These are phyloP conservation scores for Alternaria arborescens DNA, from an alignment of 2,329 filamentous ascomycete species.

Conservation along the genomic window DNA sequence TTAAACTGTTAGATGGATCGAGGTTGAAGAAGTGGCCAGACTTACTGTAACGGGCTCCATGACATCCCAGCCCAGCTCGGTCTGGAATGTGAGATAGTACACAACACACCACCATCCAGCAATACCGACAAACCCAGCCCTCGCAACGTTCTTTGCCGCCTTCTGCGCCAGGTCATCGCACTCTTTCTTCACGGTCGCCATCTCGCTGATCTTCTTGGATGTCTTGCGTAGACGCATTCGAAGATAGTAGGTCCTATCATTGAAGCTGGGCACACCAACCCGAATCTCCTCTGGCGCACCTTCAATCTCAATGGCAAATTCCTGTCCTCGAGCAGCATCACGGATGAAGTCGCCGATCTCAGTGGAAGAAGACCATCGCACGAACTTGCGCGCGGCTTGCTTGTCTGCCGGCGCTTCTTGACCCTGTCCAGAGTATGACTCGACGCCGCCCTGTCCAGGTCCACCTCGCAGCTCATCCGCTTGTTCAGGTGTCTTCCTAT, in stretches of 20 bases:
- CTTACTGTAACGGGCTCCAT: constrained; percentile 82
- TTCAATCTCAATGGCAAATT: constrained; percentile 86
- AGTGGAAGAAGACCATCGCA: constrained; percentile 87
- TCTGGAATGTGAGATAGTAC: constrained; percentile 73
- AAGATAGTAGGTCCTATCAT: constrained; percentile 89
- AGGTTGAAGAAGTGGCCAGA: background rate
- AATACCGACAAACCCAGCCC: constrained; percentile 78
- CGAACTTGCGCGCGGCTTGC: constrained; percentile 69
- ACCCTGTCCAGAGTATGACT: constrained; percentile 75
- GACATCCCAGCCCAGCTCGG: constrained; percentile 85
- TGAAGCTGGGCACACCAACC: constrained; percentile 85
- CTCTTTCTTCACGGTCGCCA: constrained; percentile 79
- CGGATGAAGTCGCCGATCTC: constrained; percentile 95
- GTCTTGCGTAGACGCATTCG: constrained; percentile 78
- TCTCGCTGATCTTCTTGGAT: constrained; percentile 70
- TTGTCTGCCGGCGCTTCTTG: constrained; percentile 60
- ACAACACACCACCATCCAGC: constrained; percentile 83
- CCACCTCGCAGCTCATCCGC: constrained; percentile 56
- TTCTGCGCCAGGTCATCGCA: constrained; percentile 81
- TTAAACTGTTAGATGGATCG: constrained; percentile 4
- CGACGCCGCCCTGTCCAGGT: constrained; percentile 67
- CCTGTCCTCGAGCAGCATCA: constrained; percentile 82
- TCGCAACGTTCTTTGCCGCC: constrained; percentile 79
- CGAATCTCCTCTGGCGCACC: constrained; percentile 73
- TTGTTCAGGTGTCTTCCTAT: constrained; percentile 40